Base-by-base conservation (phyloP, 257 asterid genomes). In the Leonotis leonurus region DNA sequence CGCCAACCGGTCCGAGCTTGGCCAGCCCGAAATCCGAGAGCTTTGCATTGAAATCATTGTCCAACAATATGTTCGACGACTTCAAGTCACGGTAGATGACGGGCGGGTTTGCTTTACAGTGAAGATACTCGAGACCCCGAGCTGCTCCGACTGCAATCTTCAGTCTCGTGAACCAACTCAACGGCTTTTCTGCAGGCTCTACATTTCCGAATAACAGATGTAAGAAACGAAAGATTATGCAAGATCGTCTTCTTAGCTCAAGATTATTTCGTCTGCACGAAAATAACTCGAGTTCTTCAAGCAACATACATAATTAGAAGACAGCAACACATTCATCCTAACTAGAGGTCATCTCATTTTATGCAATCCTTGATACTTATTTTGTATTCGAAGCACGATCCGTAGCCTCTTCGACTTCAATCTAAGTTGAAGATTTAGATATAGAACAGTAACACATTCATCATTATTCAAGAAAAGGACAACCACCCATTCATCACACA, bases 1-100 rank as follows among this genome's bases (percentile, higher is more conserved):
- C 97, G 0, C 97, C 97, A 22, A 90, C 90, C 0, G 96, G 96
- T 8, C 97, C 97, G 11, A 90, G 75, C 68, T 87, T 90, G 17
- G 97, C 97, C 1, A 90, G 93, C 1, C 97, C 97, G 12, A 87
- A 90, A 83, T 90, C 97, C 0, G 96, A 90, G 18, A 90, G 83
- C 83, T 83, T 90, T 3, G 83, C 87, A 12, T 81, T 85, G 81
- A 85, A 90, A 56, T 85, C 93, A 2, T 81, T 35, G 76, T 90
- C 97, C 76, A 90, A 73, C 59, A 90, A 72, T 77, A 89, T 87
- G 74, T 87, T 87, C 14, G 97, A 87, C 11, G 92, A 85, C 69
- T 90, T 90, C 69, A 90, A 57, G 56, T 90, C 95, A 0, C 97
- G 95, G 56, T 90, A 90, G 12, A 87, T 87, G 69, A 90, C 95